A percentile compares a stretch with the other conserved stretches of the same genome.
Conservation (phyloP, 2,329 filamentous ascomycete genomes). For the Fusarium sublunatum region DNA sequence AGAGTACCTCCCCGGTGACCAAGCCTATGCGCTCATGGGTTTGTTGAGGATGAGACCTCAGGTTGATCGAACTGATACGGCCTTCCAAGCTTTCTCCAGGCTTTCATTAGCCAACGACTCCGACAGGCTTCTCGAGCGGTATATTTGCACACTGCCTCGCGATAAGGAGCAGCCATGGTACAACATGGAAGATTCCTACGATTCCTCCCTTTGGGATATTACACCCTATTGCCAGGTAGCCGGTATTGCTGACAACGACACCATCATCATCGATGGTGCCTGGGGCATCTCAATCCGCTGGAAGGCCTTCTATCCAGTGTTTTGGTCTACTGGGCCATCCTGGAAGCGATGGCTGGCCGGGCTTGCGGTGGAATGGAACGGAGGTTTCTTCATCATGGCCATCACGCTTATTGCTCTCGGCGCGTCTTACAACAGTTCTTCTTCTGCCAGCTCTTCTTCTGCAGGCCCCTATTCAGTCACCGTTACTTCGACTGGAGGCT, state of each 20-base stretch:
- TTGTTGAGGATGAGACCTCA: conserved; percentile 49
- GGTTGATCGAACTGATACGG: conserved; percentile 49
- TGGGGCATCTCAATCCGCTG: conserved; percentile 49
- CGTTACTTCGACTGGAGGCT: neutral
- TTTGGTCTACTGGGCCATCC: conserved; percentile 45
- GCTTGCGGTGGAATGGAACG: conserved; percentile 39
- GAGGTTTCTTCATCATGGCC: conserved; percentile 36
- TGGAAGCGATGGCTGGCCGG: conserved; percentile 36
- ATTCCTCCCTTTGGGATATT: conserved; percentile 51
- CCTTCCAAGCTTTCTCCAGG: conserved; percentile 53
- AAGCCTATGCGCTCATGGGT: conserved; percentile 53
- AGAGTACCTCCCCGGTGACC: conserved; percentile 46
- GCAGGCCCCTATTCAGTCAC: neutral
- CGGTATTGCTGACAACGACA: conserved; percentile 50
- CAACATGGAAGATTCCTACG: conserved; percentile 50
- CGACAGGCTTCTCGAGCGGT: conserved; percentile 50
- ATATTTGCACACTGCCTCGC: conserved; percentile 47
- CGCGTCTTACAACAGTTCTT: conserved; percentile 4
- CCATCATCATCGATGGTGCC: conserved; percentile 50
- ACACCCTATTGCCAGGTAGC: conserved; percentile 49
- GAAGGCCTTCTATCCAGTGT: conserved; percentile 48
- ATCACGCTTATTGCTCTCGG: conserved; percentile 36
- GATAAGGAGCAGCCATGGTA: conserved; percentile 44
- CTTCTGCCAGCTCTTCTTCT: neutral
- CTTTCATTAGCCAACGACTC: conserved; percentile 52